phyloP scores from a whole-genome alignment of 257 asterid genomes.

The Ilex asprella region DNA sequence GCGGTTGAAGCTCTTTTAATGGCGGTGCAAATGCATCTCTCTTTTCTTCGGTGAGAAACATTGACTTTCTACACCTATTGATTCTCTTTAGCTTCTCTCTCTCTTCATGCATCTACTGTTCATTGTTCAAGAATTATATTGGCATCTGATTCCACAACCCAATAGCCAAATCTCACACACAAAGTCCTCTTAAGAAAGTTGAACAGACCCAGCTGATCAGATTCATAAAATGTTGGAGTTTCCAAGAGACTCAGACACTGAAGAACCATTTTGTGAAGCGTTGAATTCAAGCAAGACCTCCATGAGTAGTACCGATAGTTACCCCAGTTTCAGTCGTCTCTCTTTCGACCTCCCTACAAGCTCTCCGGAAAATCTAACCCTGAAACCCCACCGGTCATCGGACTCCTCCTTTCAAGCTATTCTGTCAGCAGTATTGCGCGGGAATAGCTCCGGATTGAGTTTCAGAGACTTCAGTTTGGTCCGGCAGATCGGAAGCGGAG shows the following conservation, averaged over 20 bases:
- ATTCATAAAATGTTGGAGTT: background rate
- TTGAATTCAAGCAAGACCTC: slow-evolving; percentile 46
- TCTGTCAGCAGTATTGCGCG: slow-evolving; percentile 5
- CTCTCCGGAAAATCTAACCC: slow-evolving; percentile 47
- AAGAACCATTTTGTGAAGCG: slow-evolving; percentile 15
- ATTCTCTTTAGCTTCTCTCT: no score
- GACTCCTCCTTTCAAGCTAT: slow-evolving; percentile 55
- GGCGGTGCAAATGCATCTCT: background rate
- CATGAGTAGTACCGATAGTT: slow-evolving; percentile 42
- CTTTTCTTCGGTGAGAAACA: background rate
- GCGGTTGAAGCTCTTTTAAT: no score
- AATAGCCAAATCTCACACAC: no score
- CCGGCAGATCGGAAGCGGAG: slow-evolving; percentile 85
- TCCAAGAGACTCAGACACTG: slow-evolving; percentile 14
- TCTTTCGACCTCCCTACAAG: slow-evolving; percentile 56
- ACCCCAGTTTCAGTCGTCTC: slow-evolving; percentile 56
- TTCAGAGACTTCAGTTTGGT: slow-evolving; percentile 65
- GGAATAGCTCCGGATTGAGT: slow-evolving; percentile 24
- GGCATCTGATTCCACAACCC: background rate
- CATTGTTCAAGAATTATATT: background rate
- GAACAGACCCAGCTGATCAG: no score
- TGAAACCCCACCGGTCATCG: slow-evolving; percentile 71
- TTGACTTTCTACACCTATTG: background rate
- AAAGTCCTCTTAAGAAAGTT: no score
- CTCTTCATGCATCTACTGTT: no score